phyloP scores from a whole-genome alignment of 495 filamentous ascomycete species.

The Aspergillus sclerotiicarbonarius region DNA sequence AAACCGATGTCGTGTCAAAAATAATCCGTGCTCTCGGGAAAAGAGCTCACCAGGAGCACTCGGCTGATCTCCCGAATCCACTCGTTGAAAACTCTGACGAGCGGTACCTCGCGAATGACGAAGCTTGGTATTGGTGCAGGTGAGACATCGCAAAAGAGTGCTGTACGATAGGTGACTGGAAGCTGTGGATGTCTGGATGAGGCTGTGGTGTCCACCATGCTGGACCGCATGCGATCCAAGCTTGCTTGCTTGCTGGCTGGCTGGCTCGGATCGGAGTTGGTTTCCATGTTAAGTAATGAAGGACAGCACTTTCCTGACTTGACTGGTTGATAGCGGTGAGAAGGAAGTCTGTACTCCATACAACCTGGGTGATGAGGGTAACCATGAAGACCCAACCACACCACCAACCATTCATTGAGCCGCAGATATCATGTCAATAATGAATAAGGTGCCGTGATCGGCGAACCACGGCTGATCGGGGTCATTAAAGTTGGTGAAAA shows the following conservation, averaged over 20 bases:
- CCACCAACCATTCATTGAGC: neutral
- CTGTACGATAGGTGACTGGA: neutral
- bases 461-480: constrained; percentile 9
- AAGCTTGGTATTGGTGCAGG: neutral
- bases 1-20: neutral
- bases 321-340: neutral
- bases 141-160: neutral
- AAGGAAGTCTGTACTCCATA: too few relatives aligned
- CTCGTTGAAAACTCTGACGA: neutral
- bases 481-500: constrained; percentile 2
- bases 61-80: neutral
- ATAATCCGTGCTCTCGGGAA: neutral
- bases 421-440: constrained; percentile 10
- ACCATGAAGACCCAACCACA: too few relatives aligned
- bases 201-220: neutral
- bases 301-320: neutral
- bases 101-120: neutral
- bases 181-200: neutral
- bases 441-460: constrained; percentile 10
- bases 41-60: neutral
- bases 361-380: too few relatives aligned
- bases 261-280: neutral
- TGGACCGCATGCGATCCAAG: neutral
- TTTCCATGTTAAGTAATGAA: neutral
- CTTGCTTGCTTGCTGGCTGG: too few relatives aligned